phyloP scores from a whole-genome alignment of 2,329 filamentous ascomycete species.

The Blastomyces parvus region DNA sequence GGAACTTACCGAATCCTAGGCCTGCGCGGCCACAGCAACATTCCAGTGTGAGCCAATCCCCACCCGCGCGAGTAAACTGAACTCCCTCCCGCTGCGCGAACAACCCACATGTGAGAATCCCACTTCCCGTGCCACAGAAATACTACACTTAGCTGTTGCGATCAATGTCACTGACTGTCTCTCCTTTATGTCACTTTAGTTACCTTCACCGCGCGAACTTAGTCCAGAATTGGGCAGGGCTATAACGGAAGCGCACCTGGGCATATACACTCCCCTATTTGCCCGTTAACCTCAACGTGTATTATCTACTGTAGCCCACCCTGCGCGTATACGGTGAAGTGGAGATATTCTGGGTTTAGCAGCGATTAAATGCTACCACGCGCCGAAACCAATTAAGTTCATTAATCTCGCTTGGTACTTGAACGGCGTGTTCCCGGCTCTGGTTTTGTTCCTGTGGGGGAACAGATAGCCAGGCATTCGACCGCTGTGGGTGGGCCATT shows the following conservation, averaged over 20 bases:
- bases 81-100: conserved; percentile 7
- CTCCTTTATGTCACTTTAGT: neutral
- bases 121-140: neutral
- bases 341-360: neutral
- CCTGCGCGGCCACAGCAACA: neutral
- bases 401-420: neutral
- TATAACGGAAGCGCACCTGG: neutral
- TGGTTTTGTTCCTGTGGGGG: neutral
- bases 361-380: neutral
- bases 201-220: conserved; percentile 1
- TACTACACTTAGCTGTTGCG: neutral
- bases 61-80: neutral
- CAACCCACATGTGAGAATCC: conserved; percentile 7
- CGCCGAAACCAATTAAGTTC: neutral
- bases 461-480: neutral
- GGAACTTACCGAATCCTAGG: neutral
- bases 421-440: neutral
- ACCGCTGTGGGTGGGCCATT: neutral
- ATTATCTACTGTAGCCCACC: neutral
- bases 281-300: neutral
- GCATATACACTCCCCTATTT: neutral
- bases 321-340: neutral
- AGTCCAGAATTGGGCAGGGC: neutral
- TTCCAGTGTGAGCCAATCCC: neutral
- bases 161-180: neutral